Conservation (phyloP, 495 filamentous ascomycete genomes). For the Annulohypoxylon stygium region DNA sequence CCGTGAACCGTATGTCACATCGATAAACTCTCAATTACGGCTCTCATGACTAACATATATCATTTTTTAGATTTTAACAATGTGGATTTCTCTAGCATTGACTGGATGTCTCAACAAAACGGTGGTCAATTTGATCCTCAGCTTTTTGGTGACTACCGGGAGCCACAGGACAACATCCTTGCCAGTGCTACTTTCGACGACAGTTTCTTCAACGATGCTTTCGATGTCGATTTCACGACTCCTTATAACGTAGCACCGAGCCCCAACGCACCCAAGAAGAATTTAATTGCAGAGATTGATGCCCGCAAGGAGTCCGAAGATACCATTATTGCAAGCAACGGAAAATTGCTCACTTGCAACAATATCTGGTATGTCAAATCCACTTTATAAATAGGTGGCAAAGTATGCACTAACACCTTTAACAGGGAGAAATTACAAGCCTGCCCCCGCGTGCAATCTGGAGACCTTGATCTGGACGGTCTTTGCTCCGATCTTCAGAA, state of each 20-base stretch:
- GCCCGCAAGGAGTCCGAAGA: conserved; percentile 76
- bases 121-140: conserved; percentile 91
- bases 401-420: conserved; percentile 33
- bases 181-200: conserved; percentile 72
- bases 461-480: conserved; percentile 91
- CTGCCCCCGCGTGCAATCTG: conserved; percentile 86
- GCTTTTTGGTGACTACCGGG: conserved; percentile 93
- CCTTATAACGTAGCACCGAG: conserved; percentile 74
- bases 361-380: conserved; percentile 84
- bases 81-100: conserved; percentile 66
- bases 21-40: conserved; percentile 6
- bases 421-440: conserved; percentile 89
- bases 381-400: conserved; percentile 33
- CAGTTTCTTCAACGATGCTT: conserved; percentile 90
- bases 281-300: conserved; percentile 81
- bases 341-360: conserved; percentile 82
- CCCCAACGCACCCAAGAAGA: conserved; percentile 68
- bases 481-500: conserved; percentile 93
- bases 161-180: conserved; percentile 82
- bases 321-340: conserved; percentile 66
- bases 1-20: conserved; percentile 51
- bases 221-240: conserved; percentile 80
- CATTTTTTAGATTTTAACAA: conserved; percentile 50
- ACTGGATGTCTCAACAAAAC: conserved; percentile 87
- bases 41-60: conserved; percentile 27